These are phyloP conservation scores for Yamadazyma buinensis DNA, from an alignment of 1,139 yeast genomes.

Conservation along the genomic window DNA sequence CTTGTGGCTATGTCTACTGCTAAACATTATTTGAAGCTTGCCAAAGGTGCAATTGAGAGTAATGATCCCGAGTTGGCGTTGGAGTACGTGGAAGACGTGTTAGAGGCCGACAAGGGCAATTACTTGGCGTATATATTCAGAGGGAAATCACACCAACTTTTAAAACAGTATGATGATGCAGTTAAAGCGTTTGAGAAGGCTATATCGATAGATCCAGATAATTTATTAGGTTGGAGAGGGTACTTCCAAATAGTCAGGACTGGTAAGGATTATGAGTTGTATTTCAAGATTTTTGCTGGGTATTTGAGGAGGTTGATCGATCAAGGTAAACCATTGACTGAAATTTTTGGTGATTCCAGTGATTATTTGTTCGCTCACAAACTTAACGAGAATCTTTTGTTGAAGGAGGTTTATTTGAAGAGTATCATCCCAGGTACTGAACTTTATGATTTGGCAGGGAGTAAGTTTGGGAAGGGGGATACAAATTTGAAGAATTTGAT, in stretches of 20 bases:
- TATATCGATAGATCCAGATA: slow-evolving; percentile 48
- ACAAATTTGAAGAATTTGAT: slow-evolving; percentile 48
- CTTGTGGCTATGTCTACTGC: slow-evolving; percentile 14
- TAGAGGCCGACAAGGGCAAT: slow-evolving; percentile 51
- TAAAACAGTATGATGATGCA: slow-evolving; percentile 42
- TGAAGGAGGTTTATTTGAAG: slow-evolving; percentile 47
- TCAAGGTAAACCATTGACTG: slow-evolving; percentile 38
- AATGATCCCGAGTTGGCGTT: slow-evolving; percentile 59
- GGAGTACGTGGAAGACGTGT: slow-evolving; percentile 46
- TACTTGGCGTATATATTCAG: slow-evolving; percentile 64
- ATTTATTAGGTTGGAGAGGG: slow-evolving; percentile 81
- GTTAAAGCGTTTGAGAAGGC: slow-evolving; percentile 53
- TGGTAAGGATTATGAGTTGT: slow-evolving; percentile 35
- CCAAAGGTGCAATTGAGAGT: slow-evolving; percentile 53
- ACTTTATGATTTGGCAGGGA: slow-evolving; percentile 55
- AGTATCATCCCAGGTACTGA: slow-evolving; percentile 61
- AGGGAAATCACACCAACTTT: slow-evolving; percentile 55
- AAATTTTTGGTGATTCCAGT: slow-evolving; percentile 44
- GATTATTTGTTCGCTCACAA: slow-evolving; percentile 39
- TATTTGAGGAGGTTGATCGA: slow-evolving; percentile 19
- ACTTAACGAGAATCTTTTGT: slow-evolving; percentile 23
- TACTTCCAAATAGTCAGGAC: slow-evolving; percentile 42
- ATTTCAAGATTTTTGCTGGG: slow-evolving; percentile 43
- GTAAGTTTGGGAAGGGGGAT: slow-evolving; percentile 46
- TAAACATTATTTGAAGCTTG: slow-evolving; percentile 44